These are phyloP conservation scores for Podila horticola DNA, from an alignment of 192 early-diverging fungal species.

Conservation along the genomic window DNA sequence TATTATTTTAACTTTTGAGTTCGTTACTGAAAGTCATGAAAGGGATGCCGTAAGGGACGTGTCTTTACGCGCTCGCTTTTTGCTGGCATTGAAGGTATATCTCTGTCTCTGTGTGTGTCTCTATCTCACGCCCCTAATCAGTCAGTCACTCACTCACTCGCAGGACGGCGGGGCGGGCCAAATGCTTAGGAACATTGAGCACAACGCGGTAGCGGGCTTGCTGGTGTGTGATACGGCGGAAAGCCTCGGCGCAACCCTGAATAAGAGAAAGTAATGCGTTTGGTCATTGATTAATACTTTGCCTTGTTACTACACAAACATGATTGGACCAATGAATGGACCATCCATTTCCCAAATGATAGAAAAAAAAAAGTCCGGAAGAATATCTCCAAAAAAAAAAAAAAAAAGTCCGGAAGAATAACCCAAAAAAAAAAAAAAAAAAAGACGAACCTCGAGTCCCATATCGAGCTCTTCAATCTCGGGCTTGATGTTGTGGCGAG, in stretches of 20 bases:
- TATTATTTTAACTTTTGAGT: too few relatives aligned
- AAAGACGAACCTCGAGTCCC: constrained; percentile 16
- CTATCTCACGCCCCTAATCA: too few relatives aligned
- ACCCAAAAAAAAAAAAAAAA: neutral
- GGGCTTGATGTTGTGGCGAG: constrained; percentile 71
- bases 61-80: too few relatives aligned
- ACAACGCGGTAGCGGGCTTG: constrained; percentile 77
- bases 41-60: too few relatives aligned
- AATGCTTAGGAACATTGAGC: constrained; percentile 50
- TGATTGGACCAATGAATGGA: too few relatives aligned
- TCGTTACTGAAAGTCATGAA: too few relatives aligned
- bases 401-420: constrained; percentile 1
- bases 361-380: too few relatives aligned
- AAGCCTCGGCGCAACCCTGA: constrained; percentile 65
- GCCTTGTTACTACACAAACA: neutral
- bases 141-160: neutral
- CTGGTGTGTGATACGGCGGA: constrained; percentile 62
- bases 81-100: too few relatives aligned
- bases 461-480: constrained; percentile 74
- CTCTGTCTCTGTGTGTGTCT: too few relatives aligned
- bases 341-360: too few relatives aligned
- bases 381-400: too few relatives aligned
- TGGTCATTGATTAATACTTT: neutral
- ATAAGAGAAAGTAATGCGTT: constrained; percentile 1
- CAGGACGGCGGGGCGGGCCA: constrained; percentile 14